phyloP scores from a whole-genome alignment of 495 filamentous ascomycete genomes.

The Trichoderma virens region DNA sequence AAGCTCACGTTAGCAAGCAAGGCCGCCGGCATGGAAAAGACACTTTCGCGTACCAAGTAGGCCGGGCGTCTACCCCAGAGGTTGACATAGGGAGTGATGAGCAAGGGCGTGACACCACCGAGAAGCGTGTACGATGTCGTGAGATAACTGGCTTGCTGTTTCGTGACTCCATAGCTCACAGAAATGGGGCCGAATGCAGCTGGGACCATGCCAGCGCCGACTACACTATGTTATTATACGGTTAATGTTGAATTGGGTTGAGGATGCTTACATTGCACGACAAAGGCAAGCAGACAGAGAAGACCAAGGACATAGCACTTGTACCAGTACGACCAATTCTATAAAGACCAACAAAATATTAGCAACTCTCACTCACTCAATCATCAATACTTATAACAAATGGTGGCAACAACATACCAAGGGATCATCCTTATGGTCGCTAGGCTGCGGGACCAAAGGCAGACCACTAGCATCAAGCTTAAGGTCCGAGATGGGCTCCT shows the following conservation, averaged over 20 bases:
- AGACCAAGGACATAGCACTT: conserved; percentile 24
- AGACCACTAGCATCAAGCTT: conserved; percentile 21
- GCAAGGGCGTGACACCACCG: conserved; percentile 21
- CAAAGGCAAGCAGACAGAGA: conserved; percentile 23
- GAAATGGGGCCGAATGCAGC: conserved; percentile 22
- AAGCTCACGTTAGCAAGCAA: neutral
- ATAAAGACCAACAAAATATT: neutral
- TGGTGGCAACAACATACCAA: conserved; percentile 18
- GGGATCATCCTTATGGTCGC: conserved; percentile 25
- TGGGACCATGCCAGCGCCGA: conserved; percentile 12
- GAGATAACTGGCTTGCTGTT: conserved; percentile 18
- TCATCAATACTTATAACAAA: no score
- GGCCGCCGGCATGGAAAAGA: neutral
- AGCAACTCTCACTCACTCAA: no score
- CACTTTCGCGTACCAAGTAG: conserved; percentile 13
- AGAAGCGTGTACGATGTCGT: conserved; percentile 21
- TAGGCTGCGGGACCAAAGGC: conserved; percentile 24
- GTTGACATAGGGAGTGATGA: conserved; percentile 22
- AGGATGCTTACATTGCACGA: conserved; percentile 23
- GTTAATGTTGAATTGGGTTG: conserved; percentile 13
- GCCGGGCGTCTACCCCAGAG: conserved; percentile 22
- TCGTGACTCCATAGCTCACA: conserved; percentile 14
- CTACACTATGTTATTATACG: neutral
- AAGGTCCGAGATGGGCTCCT: conserved; percentile 11
- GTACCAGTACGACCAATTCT: conserved; percentile 24